Percentiles rank a stretch among this genome's conserved stretches.
phyloP scores from a whole-genome alignment of 176 grass and related monocot species.

The Panicum miliaceum region DNA sequence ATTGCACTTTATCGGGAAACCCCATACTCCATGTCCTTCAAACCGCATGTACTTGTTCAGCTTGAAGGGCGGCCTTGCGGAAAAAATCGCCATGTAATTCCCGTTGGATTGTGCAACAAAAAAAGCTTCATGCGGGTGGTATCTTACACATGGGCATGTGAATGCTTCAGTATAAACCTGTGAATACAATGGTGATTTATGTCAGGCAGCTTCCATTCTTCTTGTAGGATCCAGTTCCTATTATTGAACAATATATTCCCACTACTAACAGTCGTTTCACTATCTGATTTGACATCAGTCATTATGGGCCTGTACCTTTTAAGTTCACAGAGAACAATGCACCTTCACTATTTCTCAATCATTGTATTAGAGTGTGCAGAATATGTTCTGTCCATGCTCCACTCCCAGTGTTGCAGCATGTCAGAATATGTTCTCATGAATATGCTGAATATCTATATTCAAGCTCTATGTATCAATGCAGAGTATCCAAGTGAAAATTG shows the following conservation, averaged over 20 bases:
- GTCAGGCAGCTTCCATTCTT: constrained; percentile 10
- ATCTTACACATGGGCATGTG: constrained; percentile 83
- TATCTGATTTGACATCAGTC: not conserved
- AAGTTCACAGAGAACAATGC: not conserved
- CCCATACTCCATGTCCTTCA: constrained; percentile 86
- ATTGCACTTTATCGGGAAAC: constrained; percentile 81
- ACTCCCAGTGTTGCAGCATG: not conserved
- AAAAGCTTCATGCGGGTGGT: constrained; percentile 75
- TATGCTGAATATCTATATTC: not conserved
- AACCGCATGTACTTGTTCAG: constrained; percentile 79
- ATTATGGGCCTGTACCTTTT: not conserved
- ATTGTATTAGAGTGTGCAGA: not conserved
- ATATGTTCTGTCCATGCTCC: constrained; percentile 11
- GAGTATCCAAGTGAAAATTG: constrained; percentile 5
- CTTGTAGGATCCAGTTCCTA: not conserved
- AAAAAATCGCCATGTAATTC: constrained; percentile 88
- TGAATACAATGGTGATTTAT: constrained; percentile 9
- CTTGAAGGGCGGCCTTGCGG: constrained; percentile 68
- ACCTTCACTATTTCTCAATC: not conserved
- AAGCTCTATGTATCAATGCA: constrained; percentile 1
- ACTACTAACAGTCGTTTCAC: not conserved
- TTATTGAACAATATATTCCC: not conserved
- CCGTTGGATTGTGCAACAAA: constrained; percentile 95
- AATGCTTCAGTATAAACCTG: constrained; percentile 92
- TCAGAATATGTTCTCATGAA: not conserved